Percentiles rank a stretch among this genome's conserved stretches.
Conservation (phyloP, 2,329 filamentous ascomycete species). For the Neoscytalidium dimidiatum region DNA sequence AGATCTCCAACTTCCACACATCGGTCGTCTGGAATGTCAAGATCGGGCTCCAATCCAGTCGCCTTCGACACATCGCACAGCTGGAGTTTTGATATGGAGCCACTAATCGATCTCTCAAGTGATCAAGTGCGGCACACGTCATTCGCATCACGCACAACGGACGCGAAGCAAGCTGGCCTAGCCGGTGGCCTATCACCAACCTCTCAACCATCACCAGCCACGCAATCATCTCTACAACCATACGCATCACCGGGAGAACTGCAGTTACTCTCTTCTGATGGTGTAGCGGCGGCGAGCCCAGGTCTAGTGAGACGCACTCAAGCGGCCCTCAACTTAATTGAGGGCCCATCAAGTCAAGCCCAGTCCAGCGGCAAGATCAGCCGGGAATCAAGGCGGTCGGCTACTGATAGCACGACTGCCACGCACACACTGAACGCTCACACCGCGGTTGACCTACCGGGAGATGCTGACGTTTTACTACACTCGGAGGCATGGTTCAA, state of each 20-base stretch:
- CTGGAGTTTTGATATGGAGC: conserved; percentile 13
- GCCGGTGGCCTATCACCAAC: not conserved
- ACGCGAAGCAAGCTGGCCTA: not conserved
- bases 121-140: not conserved
- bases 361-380: not conserved
- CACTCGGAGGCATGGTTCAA: not conserved
- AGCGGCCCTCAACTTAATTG: not conserved
- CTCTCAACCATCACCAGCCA: not conserved
- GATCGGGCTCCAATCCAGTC: not conserved
- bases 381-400: not conserved
- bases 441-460: not conserved
- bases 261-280: not conserved
- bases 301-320: not conserved
- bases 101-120: not conserved
- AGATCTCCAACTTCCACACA: conserved; percentile 3
- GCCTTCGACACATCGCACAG: not conserved
- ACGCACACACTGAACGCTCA: conserved; percentile 5
- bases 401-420: not conserved
- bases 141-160: not conserved
- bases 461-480: not conserved
- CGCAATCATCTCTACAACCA: not conserved
- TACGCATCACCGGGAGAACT: too few relatives aligned
- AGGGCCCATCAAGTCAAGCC: not conserved
- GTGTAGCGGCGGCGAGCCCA: not conserved
- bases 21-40: conserved; percentile 11